Evolutionary conservation across 2,329 filamentous ascomycete genomes (phyloP).

Genomic region (Massarina eburnea): DNA sequence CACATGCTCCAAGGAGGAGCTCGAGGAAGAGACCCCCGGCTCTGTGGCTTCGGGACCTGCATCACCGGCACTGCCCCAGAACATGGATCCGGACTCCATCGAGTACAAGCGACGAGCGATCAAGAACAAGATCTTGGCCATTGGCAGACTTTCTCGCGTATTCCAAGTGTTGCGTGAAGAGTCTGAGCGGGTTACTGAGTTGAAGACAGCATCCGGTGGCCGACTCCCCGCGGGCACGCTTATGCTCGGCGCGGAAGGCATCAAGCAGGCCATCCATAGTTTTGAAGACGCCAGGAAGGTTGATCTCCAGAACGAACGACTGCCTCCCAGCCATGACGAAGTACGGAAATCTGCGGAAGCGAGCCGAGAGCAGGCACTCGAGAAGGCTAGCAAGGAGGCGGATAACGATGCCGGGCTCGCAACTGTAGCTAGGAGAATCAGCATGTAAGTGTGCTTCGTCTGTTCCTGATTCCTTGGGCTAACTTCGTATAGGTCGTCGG

Average conservation of each 20-base stretch:
- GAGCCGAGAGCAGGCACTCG: slow-evolving; percentile 78
- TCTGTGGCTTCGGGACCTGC: slow-evolving; percentile 70
- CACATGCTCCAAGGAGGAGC: slow-evolving; percentile 96
- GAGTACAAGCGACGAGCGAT: slow-evolving; percentile 95
- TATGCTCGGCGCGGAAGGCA: slow-evolving; percentile 96
- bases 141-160: slow-evolving; percentile 91
- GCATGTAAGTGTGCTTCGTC: slow-evolving; percentile 78
- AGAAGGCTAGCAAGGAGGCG: slow-evolving; percentile 83
- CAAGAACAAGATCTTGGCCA: slow-evolving; percentile 99
- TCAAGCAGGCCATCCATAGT: slow-evolving; percentile 95
- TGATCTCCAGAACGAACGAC: slow-evolving; percentile 91
- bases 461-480: slow-evolving; percentile 3
- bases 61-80: slow-evolving; percentile 67
- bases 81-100: slow-evolving; percentile 76
- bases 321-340: slow-evolving; percentile 91
- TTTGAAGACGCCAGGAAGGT: slow-evolving; percentile 98
- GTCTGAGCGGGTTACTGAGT: slow-evolving; percentile 92
- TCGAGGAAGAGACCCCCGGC: slow-evolving; percentile 82
- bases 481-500: slow-evolving; percentile 42
- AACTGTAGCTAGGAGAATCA: slow-evolving; percentile 84
- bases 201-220: slow-evolving; percentile 94
- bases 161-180: slow-evolving; percentile 98
- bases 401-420: slow-evolving; percentile 90
- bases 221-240: slow-evolving; percentile 91
- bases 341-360: slow-evolving; percentile 81